These are phyloP conservation scores for Neofusicoccum kwambonambiense DNA, from an alignment of 2,329 filamentous ascomycete species.

Conservation along the genomic window DNA sequence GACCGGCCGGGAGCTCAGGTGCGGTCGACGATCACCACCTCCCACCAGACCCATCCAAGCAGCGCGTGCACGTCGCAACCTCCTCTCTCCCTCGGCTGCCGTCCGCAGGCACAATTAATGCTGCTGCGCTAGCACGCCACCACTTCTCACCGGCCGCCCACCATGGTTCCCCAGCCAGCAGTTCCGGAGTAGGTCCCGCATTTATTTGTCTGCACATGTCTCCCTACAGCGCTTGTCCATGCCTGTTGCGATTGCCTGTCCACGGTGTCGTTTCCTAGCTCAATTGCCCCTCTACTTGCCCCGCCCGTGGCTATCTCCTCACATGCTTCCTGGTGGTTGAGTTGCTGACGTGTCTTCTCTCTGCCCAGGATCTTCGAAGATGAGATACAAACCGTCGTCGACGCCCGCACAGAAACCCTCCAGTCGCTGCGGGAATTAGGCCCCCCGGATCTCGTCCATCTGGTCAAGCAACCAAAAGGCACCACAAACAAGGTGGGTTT, in stretches of 20 bases:
- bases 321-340: neutral
- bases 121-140: neutral
- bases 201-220: conserved; percentile 20
- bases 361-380: conserved; percentile 81
- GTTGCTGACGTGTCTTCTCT: conserved; percentile 18
- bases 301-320: neutral
- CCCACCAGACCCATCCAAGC: conserved; percentile 1
- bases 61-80: neutral
- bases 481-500: conserved; percentile 55
- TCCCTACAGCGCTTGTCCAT: neutral
- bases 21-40: conserved; percentile 15
- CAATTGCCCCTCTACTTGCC: neutral
- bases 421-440: conserved; percentile 85
- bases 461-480: conserved; percentile 73
- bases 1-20: conserved; percentile 10
- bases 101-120: conserved; percentile 11
- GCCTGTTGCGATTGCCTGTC: neutral
- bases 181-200: conserved; percentile 42
- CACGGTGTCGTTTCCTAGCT: neutral
- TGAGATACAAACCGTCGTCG: conserved; percentile 84
- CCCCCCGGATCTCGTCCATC: conserved; percentile 91
- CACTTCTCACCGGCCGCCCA: neutral
- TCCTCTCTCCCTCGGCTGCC: neutral
- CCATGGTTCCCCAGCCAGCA: conserved; percentile 44
- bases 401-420: conserved; percentile 87